phyloP scores from a whole-genome alignment of 2,329 filamentous ascomycete species.

The Bipolaris sorokiniana region DNA sequence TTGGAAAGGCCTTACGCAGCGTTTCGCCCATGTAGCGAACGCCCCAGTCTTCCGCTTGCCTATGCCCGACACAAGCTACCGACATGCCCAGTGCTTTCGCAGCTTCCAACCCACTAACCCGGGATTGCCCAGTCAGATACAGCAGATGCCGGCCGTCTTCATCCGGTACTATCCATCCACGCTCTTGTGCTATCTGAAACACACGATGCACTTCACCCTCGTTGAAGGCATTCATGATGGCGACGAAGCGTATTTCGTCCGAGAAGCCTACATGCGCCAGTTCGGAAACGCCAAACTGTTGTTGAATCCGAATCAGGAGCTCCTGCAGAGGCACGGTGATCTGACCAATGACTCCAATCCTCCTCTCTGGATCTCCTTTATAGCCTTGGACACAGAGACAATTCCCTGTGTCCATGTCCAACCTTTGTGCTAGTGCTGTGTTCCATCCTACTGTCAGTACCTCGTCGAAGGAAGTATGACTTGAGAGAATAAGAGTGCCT shows the following conservation, averaged over 20 bases:
- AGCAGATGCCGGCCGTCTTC: slow-evolving; percentile 40
- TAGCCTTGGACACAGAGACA: slow-evolving; percentile 49
- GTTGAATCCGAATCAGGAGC: slow-evolving; percentile 27
- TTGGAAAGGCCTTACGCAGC: slow-evolving; percentile 40
- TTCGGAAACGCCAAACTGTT: slow-evolving; percentile 39
- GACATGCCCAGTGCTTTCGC: slow-evolving; percentile 42
- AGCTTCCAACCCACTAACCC: slow-evolving; percentile 41
- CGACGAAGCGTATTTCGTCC: slow-evolving; percentile 36
- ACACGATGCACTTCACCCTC: slow-evolving; percentile 47
- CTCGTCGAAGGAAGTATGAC: slow-evolving; percentile 49
- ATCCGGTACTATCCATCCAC: slow-evolving; percentile 30
- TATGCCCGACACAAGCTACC: slow-evolving; percentile 50
- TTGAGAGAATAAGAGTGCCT: slow-evolving; percentile 42
- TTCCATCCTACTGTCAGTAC: slow-evolving; percentile 51
- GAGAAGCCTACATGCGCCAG: slow-evolving; percentile 29
- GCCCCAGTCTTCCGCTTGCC: slow-evolving; percentile 50
- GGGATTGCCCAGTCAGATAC: slow-evolving; percentile 49
- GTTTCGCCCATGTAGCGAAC: slow-evolving; percentile 43
- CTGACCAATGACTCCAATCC: slow-evolving; percentile 46
- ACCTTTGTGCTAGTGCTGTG: slow-evolving; percentile 35
- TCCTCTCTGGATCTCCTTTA: slow-evolving; percentile 47
- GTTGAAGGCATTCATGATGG: slow-evolving; percentile 53
- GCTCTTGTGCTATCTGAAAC: slow-evolving; percentile 32
- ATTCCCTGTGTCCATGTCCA: slow-evolving; percentile 37
- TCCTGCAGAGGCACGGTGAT: slow-evolving; percentile 17